A percentile compares a stretch with the other conserved stretches of the same genome.
Evolutionary conservation across 257 asterid genomes (phyloP).

Genomic region (Nicotiana tabacum): DNA sequence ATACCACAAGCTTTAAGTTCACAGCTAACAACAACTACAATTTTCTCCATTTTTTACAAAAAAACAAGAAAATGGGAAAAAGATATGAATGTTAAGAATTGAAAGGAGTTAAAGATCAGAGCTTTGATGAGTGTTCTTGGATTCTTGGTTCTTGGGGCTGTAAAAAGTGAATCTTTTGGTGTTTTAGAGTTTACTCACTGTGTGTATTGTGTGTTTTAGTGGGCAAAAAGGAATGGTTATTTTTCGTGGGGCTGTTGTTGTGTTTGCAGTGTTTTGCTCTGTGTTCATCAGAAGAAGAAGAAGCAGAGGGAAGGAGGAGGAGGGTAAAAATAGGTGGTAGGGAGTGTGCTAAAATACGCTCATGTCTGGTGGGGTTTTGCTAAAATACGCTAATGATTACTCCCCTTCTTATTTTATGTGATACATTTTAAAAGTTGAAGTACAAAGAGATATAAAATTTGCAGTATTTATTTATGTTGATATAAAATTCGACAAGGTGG

Average conservation of each 20-base stretch:
- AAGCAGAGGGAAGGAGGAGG: neutral
- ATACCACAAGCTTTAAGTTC: slow-evolving; percentile 86
- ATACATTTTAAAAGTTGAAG: no score
- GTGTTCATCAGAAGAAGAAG: neutral
- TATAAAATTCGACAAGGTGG: no score
- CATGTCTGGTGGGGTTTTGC: neutral
- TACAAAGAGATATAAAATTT: no score
- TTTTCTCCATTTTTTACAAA: slow-evolving; percentile 49
- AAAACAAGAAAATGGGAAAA: neutral
- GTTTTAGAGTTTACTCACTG: neutral
- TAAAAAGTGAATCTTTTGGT: neutral
- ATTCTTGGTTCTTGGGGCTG: neutral
- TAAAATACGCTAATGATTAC: neutral
- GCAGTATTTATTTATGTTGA: no score
- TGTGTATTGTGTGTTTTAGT: neutral
- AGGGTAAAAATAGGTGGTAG: neutral
- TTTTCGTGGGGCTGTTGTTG: neutral
- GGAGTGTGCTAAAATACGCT: neutral
- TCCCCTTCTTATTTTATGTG: no score
- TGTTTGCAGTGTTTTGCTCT: neutral
- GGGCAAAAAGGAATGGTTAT: neutral
- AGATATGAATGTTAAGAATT: neutral
- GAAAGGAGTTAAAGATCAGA: neutral
- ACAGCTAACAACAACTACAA: slow-evolving; percentile 44
- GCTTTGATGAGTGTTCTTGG: neutral